Base-by-base conservation (phyloP, 2,329 filamentous ascomycete genomes). In the Diplodia corticola region DNA sequence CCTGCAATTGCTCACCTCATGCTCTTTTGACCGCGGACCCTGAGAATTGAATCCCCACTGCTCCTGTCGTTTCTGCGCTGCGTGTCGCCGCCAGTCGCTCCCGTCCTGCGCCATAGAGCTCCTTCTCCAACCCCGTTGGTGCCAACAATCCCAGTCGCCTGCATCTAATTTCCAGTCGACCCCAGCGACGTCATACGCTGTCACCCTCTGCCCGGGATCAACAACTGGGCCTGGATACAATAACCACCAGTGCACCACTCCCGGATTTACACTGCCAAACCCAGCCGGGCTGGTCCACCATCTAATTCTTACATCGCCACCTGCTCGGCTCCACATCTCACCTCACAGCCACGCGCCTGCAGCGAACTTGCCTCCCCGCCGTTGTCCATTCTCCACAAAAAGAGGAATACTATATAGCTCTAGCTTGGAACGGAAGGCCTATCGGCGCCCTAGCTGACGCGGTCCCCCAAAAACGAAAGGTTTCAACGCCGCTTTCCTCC, bases 161-260 rank as follows among this genome's bases (percentile, higher is more conserved):
- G 55, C 55, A 60, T 48, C 48, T 44, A 44, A 20, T 60, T 30
- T 48, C 46, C 55, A 48, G 55, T 40, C 37, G 40, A 60, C 17
- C 17, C 55, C 40, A n/a, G 24, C 55, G 55, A 60, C 55, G 55
- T 60, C 55, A 60, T 60, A 48, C 40, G 15, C 55, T 30, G 54
- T 59, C 54, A 59, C 54, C 15, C 20, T 17, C 22, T 20, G 22
- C 35, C 54, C 9, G 12, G 35, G 53, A 57, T 40, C 53, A 40
- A 48, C 55, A n/a, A 60, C 40, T 48, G 55, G 37, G 17, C 55
- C 55, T 48, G 35, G 48, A 60, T 24, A 44, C 40, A 44, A 44
- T n/a, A 20, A 44, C 40, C 40, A 44, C 7, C 40, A 12, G 9
- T 35, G 9, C 44, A 3, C 54, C 35, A 22, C 50, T 12, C 13